These are phyloP conservation scores for Phaeosphaeriaceae sp. DNA, from an alignment of 2,329 filamentous ascomycete species.

Conservation along the genomic window DNA sequence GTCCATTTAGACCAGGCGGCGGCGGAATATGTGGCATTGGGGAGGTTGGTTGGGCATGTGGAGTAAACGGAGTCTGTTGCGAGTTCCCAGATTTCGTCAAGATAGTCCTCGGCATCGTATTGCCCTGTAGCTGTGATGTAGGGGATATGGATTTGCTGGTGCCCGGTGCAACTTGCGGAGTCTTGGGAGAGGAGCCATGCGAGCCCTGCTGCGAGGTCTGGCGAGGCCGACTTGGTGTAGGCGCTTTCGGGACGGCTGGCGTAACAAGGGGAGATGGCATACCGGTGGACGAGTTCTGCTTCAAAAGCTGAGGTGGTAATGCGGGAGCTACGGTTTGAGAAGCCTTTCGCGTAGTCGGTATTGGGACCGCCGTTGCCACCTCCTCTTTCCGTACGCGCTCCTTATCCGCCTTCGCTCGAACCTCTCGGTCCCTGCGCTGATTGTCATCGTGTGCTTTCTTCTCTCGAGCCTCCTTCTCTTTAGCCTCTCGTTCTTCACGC, in stretches of 20 bases:
- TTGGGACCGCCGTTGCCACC: constrained; percentile 37
- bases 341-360: constrained; percentile 41
- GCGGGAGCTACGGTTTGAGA: constrained; percentile 55
- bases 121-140: constrained; percentile 69
- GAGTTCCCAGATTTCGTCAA: constrained; percentile 63
- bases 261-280: constrained; percentile 84
- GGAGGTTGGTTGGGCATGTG: constrained; percentile 66
- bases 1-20: constrained; percentile 65
- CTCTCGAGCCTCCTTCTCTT: constrained; percentile 79
- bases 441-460: constrained; percentile 65
- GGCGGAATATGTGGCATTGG: constrained; percentile 70
- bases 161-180: constrained; percentile 62
- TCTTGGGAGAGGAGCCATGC: constrained; percentile 72
- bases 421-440: constrained; percentile 69
- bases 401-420: constrained; percentile 53
- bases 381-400: constrained; percentile 52
- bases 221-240: constrained; percentile 78
- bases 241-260: constrained; percentile 81
- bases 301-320: constrained; percentile 61
- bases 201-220: constrained; percentile 81
- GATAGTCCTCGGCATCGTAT: constrained; percentile 69
- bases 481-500: constrained; percentile 66
- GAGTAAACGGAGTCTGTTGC: constrained; percentile 54
- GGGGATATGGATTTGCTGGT: constrained; percentile 65
- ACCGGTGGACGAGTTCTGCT: constrained; percentile 58